These are phyloP conservation scores for Huntiella decipiens DNA, from an alignment of 2,329 filamentous ascomycete genomes.

Conservation along the genomic window DNA sequence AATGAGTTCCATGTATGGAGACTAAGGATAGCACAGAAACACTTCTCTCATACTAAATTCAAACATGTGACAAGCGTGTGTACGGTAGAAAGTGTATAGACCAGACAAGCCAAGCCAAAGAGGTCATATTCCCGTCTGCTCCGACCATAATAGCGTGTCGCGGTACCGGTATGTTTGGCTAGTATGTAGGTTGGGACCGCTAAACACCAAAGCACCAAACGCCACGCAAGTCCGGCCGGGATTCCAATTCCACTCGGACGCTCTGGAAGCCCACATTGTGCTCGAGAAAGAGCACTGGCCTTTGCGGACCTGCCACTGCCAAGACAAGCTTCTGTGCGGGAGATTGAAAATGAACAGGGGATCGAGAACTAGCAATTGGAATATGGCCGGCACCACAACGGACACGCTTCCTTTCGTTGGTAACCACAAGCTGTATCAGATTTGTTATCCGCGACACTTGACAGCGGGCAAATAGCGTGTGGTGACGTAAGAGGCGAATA, in stretches of 20 bases:
- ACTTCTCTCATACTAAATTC: too few species aligned
- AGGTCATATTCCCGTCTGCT: background rate
- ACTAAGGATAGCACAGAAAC: conserved; percentile 7
- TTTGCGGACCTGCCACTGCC: conserved; percentile 6
- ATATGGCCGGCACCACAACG: background rate
- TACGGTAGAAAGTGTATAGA: conserved; percentile 2
- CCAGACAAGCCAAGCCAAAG: background rate
- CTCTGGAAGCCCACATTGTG: too few species aligned
- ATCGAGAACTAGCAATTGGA: background rate
- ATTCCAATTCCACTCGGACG: too few species aligned
- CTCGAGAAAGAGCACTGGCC: background rate
- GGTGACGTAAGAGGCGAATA: too few species aligned
- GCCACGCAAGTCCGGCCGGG: background rate
- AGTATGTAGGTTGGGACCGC: background rate
- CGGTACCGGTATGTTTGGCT: too few species aligned
- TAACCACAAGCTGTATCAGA: too few species aligned
- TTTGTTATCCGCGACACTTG: too few species aligned
- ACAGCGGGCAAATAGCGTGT: too few species aligned
- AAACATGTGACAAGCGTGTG: too few species aligned
- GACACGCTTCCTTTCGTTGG: too few species aligned
- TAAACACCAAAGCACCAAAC: background rate
- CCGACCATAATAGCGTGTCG: background rate
- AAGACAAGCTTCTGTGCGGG: conserved; percentile 7
- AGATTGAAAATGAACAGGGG: conserved; percentile 2
- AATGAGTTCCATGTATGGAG: conserved; percentile 1